phyloP scores from a whole-genome alignment of 1,284 basidiomycete genomes.

The Chalciporus sp. region DNA sequence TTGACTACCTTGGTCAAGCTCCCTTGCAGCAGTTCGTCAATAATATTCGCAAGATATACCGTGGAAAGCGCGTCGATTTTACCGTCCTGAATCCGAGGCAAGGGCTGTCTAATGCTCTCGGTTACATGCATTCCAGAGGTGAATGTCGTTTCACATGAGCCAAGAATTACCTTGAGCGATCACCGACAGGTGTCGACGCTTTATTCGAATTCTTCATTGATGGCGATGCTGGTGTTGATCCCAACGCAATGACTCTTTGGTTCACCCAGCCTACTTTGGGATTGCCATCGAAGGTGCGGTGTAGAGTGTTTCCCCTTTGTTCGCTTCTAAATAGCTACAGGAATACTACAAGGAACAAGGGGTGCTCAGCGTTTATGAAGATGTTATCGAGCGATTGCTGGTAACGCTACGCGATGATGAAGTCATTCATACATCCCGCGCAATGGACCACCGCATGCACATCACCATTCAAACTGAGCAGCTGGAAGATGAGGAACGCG shows the following conservation, averaged over 20 bases:
- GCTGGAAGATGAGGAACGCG: slow-evolving; percentile 54
- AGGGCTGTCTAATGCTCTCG: slow-evolving; percentile 78
- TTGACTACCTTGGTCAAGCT: slow-evolving; percentile 63
- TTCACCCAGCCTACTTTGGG: slow-evolving; percentile 85
- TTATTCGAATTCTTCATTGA: slow-evolving; percentile 83
- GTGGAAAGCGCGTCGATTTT: slow-evolving; percentile 48
- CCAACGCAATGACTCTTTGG: slow-evolving; percentile 85
- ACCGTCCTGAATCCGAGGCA: slow-evolving; percentile 38
- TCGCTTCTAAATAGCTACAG: slow-evolving; percentile 38
- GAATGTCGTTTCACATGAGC: slow-evolving; percentile 17
- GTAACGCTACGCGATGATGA: slow-evolving; percentile 57
- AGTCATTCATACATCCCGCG: slow-evolving; percentile 18
- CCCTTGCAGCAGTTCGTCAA: slow-evolving; percentile 66
- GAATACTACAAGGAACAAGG: slow-evolving; percentile 89
- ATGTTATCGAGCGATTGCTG: slow-evolving; percentile 72
- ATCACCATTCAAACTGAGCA: slow-evolving; percentile 35
- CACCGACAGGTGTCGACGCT: slow-evolving; percentile 64
- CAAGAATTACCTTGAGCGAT: slow-evolving; percentile 1
- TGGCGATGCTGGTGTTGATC: slow-evolving; percentile 89
- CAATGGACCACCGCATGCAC: slow-evolving; percentile 12
- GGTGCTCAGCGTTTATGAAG: slow-evolving; percentile 71
- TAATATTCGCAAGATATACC: slow-evolving; percentile 57
- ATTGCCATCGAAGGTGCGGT: slow-evolving; percentile 80
- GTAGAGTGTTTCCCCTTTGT: neutral
- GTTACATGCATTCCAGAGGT: slow-evolving; percentile 88